phyloP scores from a whole-genome alignment of 441 rosid genomes.

The Euphorbia corollata region DNA sequence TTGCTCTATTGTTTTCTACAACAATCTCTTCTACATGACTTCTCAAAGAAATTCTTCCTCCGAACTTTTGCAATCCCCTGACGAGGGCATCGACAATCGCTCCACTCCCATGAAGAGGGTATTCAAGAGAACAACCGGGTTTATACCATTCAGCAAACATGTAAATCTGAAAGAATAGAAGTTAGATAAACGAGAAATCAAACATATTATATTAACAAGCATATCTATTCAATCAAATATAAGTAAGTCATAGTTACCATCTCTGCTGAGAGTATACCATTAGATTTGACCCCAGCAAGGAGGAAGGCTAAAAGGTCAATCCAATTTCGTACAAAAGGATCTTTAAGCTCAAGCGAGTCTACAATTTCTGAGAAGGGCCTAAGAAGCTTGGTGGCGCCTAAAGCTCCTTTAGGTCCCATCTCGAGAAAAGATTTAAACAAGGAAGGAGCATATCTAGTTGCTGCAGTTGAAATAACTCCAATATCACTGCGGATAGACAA shows the following conservation, averaged over 20 bases:
- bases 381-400: conserved; percentile 80
- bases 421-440: conserved; percentile 60
- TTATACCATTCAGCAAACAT: conserved; percentile 97
- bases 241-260: conserved; percentile 55
- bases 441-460: conserved; percentile 82
- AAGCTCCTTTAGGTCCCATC: conserved; percentile 87
- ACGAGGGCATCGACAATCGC: conserved; percentile 77
- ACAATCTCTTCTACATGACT: conserved; percentile 77
- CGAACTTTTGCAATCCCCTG: conserved; percentile 75
- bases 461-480: conserved; percentile 83
- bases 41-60: conserved; percentile 57
- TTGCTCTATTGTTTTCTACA: conserved; percentile 64
- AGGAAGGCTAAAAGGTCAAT: conserved; percentile 85
- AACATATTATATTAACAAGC: background rate
- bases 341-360: conserved; percentile 64
- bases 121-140: conserved; percentile 76
- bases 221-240: background rate
- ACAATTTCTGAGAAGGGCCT: conserved; percentile 79
- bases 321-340: conserved; percentile 87
- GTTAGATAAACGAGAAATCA: background rate
- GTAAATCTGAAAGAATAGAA: conserved; percentile 47
- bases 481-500: conserved; percentile 78
- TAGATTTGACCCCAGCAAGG: conserved; percentile 94
- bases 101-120: conserved; percentile 82
- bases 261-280: conserved; percentile 96